These are phyloP conservation scores for Craspedostauros australis DNA, from an alignment of 108 stramenopile genomes.

Conservation along the genomic window DNA sequence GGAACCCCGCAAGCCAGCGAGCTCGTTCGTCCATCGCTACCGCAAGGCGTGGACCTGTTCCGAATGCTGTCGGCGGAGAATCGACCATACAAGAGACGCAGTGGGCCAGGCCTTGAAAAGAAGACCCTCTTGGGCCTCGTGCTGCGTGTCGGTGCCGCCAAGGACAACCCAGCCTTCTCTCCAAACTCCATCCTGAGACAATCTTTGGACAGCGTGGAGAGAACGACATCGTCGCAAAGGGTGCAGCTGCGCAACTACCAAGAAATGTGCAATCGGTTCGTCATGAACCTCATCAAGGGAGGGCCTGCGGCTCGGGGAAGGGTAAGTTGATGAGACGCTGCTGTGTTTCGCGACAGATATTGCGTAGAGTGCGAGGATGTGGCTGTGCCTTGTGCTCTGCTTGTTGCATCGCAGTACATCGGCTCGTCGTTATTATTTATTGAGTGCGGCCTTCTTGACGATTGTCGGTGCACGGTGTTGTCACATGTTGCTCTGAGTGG, in stretches of 20 bases:
- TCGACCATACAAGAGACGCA: constrained; percentile 48
- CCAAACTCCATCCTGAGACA: constrained; percentile 22
- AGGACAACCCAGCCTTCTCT: constrained; percentile 48
- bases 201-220: constrained; percentile 44
- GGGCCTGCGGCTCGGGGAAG: constrained; percentile 47
- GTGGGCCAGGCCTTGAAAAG: constrained; percentile 76
- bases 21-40: constrained; percentile 28
- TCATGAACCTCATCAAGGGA: constrained; percentile 59
- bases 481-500: too few relatives aligned
- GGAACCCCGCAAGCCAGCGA: constrained; percentile 47
- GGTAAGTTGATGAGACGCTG: constrained; percentile 13
- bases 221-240: constrained; percentile 40
- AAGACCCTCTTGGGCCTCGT: constrained; percentile 67
- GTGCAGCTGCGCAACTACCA: constrained; percentile 63
- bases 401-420: too few relatives aligned
- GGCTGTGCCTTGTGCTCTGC: too few relatives aligned
- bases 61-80: constrained; percentile 37
- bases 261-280: constrained; percentile 50
- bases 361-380: too few relatives aligned
- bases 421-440: too few relatives aligned
- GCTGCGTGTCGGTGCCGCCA: constrained; percentile 58
- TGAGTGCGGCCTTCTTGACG: too few relatives aligned
- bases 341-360: too few relatives aligned
- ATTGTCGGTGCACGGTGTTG: too few relatives aligned
- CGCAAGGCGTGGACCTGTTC: constrained; percentile 17